Evolutionary conservation across 768 basidiomycete genomes (phyloP), one percentile per base, ranked within the genome.

Genomic region (Lyophyllum shimeji): DNA sequence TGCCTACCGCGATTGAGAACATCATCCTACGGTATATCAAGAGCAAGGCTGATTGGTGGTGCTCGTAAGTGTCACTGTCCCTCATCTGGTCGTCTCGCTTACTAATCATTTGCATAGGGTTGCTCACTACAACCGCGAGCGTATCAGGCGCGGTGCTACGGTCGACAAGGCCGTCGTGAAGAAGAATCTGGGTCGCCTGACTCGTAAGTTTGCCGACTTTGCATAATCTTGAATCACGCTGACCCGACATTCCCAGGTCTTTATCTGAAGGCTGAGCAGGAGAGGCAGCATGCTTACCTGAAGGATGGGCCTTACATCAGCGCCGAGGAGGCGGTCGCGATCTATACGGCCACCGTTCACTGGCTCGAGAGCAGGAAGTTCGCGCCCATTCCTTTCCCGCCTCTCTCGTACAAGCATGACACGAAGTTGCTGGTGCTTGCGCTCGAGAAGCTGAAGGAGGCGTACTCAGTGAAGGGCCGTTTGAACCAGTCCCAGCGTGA

Each of bases 291-390:
- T 65, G 95, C 90, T 2, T 99, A 99, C 69, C 85, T 99, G 60
- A 98, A 99, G 77, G 97, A 99, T 71, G 97, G 97, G 49, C 97
- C 97, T 6, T 98, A 99, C 69, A 95, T 99, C 72, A 96, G 93
- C 62, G 95, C 96, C 12, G 97, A 98, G 70, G 97, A 98, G 68
- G 97, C 96, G 50, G 96, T 98, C 20, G 97, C 97, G 2, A 95
- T 98, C 67, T 99, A 98, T 73, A 96, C 96, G 0, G 93, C 95
- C 9, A 98, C 96, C 0, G 96, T 98, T 2, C 96, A 99, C 72
- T 99, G 97, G 97, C 80, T 99, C 21, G 97, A 99, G 73, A 93
- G 90, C 65, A 84, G 96, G 64, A 98, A 98, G 71, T 98, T 98
- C 73, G 90, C 95, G 6, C 96, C 97, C 2, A 99, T 99, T 64